Evolutionary conservation across 176 grass and related monocot genomes (phyloP).

Genomic region (Canna indica): DNA sequence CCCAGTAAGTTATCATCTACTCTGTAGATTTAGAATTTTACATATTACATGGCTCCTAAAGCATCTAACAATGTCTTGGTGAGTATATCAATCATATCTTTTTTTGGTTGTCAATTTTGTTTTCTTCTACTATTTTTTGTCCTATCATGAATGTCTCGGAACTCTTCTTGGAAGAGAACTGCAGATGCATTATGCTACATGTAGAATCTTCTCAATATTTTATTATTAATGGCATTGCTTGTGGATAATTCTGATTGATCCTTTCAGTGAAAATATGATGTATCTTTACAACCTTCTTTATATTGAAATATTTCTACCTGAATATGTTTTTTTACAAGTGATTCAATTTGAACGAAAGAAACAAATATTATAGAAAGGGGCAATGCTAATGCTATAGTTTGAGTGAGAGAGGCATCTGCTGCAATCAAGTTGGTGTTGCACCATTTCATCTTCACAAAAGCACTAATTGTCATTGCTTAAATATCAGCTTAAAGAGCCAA

Average conservation of each 20-base stretch:
- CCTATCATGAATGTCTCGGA: background rate
- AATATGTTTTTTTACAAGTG: too few relatives aligned
- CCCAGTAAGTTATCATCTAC: slow-evolving; percentile 60
- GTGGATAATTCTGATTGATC: background rate
- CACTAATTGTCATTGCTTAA: background rate
- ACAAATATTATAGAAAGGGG: too few relatives aligned
- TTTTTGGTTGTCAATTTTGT: background rate
- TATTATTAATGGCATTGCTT: background rate
- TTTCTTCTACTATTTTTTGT: background rate
- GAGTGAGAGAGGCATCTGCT: background rate
- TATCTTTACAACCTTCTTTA: background rate
- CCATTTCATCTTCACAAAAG: background rate
- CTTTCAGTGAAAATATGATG: background rate
- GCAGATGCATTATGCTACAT: background rate
- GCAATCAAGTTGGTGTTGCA: background rate
- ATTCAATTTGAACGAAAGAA: too few relatives aligned
- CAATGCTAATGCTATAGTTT: background rate
- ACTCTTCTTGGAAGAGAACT: background rate
- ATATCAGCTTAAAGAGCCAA: background rate
- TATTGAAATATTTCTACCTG: background rate
- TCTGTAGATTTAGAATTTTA: background rate
- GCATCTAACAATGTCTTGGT: background rate
- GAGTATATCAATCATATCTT: background rate
- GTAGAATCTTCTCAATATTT: background rate
- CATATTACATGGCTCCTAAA: background rate